Conservation (phyloP, 2,329 filamentous ascomycete genomes). For the Pleomassaria siparia region DNA sequence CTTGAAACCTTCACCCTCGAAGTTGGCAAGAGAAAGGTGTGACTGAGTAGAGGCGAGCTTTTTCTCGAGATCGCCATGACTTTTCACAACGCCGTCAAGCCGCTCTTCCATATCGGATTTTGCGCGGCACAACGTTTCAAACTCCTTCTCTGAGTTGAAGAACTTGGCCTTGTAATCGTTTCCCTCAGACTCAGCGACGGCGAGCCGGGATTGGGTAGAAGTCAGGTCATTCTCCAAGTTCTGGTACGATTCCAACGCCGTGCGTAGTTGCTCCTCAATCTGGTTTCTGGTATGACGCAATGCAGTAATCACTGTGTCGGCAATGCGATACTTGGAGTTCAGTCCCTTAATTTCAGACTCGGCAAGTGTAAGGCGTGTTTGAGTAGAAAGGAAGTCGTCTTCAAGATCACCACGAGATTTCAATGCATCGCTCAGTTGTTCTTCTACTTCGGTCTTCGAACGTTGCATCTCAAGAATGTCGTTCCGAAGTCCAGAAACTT, state of each 20-base stretch:
- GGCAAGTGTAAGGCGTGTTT: no score
- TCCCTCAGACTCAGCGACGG: no score
- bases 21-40: conserved; percentile 9
- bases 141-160: no score
- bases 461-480: conserved; percentile 10
- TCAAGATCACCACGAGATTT: neutral
- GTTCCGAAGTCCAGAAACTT: neutral
- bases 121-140: conserved; percentile 16
- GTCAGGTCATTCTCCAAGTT: no score
- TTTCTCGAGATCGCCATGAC: conserved; percentile 6
- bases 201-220: no score
- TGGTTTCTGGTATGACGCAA: no score
- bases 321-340: no score
- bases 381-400: neutral
- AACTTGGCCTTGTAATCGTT: no score
- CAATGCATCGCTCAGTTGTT: neutral
- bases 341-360: no score
- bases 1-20: conserved; percentile 9
- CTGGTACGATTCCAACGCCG: no score
- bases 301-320: no score
- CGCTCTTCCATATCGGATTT: conserved; percentile 16
- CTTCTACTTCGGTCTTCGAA: conserved; percentile 18
- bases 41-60: conserved; percentile 7
- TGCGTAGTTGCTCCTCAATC: no score
- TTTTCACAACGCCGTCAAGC: neutral